Evolutionary conservation across 345 rosid genomes (phyloP), one percentile per base, ranked within the genome.

Genomic region (Eucalyptus tenuipes): DNA sequence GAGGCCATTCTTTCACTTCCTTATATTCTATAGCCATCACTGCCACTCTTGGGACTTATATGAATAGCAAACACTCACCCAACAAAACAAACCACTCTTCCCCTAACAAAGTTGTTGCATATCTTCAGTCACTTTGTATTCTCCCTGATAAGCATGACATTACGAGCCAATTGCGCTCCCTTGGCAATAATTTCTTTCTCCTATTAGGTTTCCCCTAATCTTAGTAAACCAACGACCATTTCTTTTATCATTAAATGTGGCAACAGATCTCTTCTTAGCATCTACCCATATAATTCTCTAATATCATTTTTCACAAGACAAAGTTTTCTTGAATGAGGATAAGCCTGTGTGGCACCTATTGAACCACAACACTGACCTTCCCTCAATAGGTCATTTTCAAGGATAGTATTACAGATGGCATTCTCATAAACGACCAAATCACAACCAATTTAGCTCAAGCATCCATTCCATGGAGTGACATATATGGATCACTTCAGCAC

Each of bases 11-110:
- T 59, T 59, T 15, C 40, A n/a, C 40, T 64, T 64, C 20, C 10
- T 64, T n/a, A 16, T 3, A 4, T 64, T 64, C 1, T n/a, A 1
- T 20, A n/a, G 4, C 3, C 75, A 14, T 15, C 10, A 2, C 0
- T 2, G 20, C 20, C 75, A 14, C 18, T 33, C 17, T n/a, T 7
- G 2, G 20, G 6, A 64, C 40, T 64, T 64, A n/a, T 15, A 64
- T 64, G 16, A 64, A 61, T 29, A 15, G 33, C 10, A 64, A 61
- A 29, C 15, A n/a, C 71, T 64, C 3, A 2, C 37, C 10, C 33
- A 64, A 64, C 17, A 64, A n/a, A 7, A 64, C 17, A 29, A n/a
- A 2, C 8, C 33, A 64, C 22, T 3, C 25, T 20, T 22, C 29
- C 13, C 57, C 29, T 24, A 5, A 22, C 27, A 22, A 55, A 24